Evolutionary conservation across 2,329 filamentous ascomycete genomes (phyloP), one percentile per base, ranked within the genome.

Genomic region (Ascochyta koolunga): DNA sequence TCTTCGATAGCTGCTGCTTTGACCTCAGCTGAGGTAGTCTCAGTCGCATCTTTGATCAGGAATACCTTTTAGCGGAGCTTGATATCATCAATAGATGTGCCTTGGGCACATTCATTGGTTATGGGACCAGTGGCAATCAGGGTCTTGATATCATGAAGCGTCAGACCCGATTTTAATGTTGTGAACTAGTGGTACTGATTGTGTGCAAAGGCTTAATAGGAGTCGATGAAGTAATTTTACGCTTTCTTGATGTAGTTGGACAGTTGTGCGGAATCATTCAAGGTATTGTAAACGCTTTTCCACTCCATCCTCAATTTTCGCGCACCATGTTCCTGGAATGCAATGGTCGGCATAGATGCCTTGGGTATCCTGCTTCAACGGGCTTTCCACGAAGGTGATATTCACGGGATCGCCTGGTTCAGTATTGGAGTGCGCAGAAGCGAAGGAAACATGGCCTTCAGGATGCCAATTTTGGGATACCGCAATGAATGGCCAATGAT

Each of bases 381-480:
- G 48, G 5, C 49, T 67, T 24, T 65, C 62, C 25, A 64, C 41
- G 18, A 64, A 67, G 2, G 58, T 59, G 38, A 64, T 54, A 18
- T 65, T 60, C 10, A 64, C 38, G 16, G 51, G 32, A 37, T 60
- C 58, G 13, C 59, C 58, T 10, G 50, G 19, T 22, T 59, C 31
- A 18, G 46, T 39, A 1, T 51, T 56, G 3, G 54, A 13, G 19
- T 65, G 61, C 9, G 58, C 56, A 31, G 62, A 60, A 5, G 64
- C 59, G 31, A 64, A 65, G 4, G 61, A 65, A 9, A 64, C 62
- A 49, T 65, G 61, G 7, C 47, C 55, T 43, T 55, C 50, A 2
- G 59, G 62, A 48, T 67, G 64, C 62, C 61, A 64, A 21, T 65
- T 61, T 45, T 65, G 62, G n/a, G 61, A 67, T 18, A 59, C 64